phyloP scores from a whole-genome alignment of 78 protist genomes.

The Pirum gemmata region DNA sequence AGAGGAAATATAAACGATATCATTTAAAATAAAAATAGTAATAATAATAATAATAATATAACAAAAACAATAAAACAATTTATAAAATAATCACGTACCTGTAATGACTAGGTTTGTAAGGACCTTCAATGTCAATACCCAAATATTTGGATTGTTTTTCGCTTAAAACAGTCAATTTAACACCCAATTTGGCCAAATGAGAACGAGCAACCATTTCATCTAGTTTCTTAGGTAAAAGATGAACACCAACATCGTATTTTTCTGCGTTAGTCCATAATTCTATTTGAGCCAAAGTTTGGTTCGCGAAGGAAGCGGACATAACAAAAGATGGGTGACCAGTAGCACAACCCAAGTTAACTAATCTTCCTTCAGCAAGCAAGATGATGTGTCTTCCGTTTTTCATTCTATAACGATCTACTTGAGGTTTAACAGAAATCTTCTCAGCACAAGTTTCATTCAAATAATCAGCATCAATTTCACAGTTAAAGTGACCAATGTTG shows the following conservation, averaged over 20 bases:
- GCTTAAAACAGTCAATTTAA: constrained; percentile 80
- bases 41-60: too few relatives aligned
- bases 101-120: constrained; percentile 77
- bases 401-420: constrained; percentile 87
- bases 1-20: too few relatives aligned
- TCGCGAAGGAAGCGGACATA: constrained; percentile 96
- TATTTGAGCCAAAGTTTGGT: constrained; percentile 94
- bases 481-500: constrained; percentile 99
- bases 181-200: constrained; percentile 87
- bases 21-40: too few relatives aligned
- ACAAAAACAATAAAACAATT: too few relatives aligned
- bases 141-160: constrained; percentile 81
- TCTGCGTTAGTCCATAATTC: constrained; percentile 76
- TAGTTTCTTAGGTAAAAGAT: constrained; percentile 90
- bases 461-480: constrained; percentile 92
- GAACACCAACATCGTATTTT: constrained; percentile 77
- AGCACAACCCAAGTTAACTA: constrained; percentile 99
- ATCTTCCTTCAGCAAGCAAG: constrained; percentile 96
- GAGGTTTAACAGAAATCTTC: constrained; percentile 90
- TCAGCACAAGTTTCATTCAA: constrained; percentile 64
- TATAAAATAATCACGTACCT: constrained; percentile 59
- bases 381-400: constrained; percentile 80
- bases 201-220: constrained; percentile 97
- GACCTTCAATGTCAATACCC: constrained; percentile 70
- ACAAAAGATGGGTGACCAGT: constrained; percentile 99